Evolutionary conservation across 164 flowering plant species (phyloP), one percentile per base, ranked within the genome.

Genomic region (Paratinospora sagittata): DNA sequence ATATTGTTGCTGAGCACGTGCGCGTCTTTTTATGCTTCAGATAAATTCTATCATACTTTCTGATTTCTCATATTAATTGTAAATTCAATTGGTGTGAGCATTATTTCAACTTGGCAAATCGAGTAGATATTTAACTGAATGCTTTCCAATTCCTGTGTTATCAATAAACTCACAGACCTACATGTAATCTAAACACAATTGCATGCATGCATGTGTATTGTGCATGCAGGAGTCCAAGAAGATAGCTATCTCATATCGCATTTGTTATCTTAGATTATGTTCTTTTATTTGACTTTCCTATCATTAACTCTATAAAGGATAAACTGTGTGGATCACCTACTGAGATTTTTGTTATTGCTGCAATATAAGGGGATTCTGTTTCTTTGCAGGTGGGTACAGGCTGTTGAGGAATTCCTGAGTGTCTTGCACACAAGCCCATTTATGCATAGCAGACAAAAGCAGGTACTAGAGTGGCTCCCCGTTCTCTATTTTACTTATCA

Each of bases 301-400:
- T 17, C 60, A 19, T 17, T 52, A 17, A 3, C 23, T 52, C 19
- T 52, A 19, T 6, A 16, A n/a, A 11, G 45, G 8, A 41, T 41
- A 52, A 52, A n/a, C 7, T 52, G 23, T 8, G 0, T 19, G 7
- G 60, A 52, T 12, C n/a, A 6, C 37, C 9, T 34, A 64, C 41
- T 30, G 6, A 63, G 16, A 34, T 58, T 26, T 10, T 75, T 21
- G 66, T 49, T 7, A 70, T n/a, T 65, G 26, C 41, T 27, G 34
- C 6, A 26, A 39, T 10, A 27, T 39, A 13, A 9, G 7, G 4
- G 16, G 23, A 24, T 17, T 57, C 61, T 66, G 43, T 70, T 34
- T 17, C 47, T 68, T 16, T 80, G 75, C 79, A 87, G 90, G 90
- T 87, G 91, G 91, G 89, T 83, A 58, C 69, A 84, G 74, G 87